Evolutionary conservation across 306 rosid genomes (phyloP), one percentile per base, ranked within the genome.

Genomic region (Glycine tomentella): DNA sequence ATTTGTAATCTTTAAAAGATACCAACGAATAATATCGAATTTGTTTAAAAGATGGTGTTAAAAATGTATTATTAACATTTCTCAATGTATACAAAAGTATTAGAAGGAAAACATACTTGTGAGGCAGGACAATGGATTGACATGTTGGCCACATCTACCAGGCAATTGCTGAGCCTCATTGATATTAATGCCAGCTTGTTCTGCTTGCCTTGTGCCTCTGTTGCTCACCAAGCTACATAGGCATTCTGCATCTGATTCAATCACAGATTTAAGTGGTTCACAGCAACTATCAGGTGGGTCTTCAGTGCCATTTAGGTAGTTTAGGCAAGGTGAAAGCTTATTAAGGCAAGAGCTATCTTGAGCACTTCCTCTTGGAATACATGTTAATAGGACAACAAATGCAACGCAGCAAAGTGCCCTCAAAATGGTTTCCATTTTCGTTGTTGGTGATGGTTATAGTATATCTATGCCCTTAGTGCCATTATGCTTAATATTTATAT

Each of bases 281-380:
- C 94, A 92, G 15, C 97, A 90, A 36, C 69, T 81, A 20, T 77
- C 81, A 11, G 90, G 90, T 2, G 94, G 94, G 9, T 88, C 67
- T 79, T 83, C 8, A 8, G 86, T 87, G 46, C 92, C 92, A 57
- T 88, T 86, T 0, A 92, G 87, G 78, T 84, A 90, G 71, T 59
- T 88, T 12, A 90, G 44, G 75, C 97, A 92, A 15, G 91, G 91
- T 55, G 84, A 74, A 2, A 90, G 80, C 88, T 67, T 56, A 59
- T 69, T 82, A 5, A 90, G 50, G 74, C 97, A 90, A 2, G 87
- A 71, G 4, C 55, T 84, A 53, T 84, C 81, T 70, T 83, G 80
- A 49, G 77, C 84, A 50, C 13, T 55, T 64, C 77, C 87, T 14
- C 42, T 14, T 56, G 82, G 15, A 20, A 81, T 42, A 16, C 5